Base-by-base conservation (phyloP, 495 filamentous ascomycete genomes). In the Cladorrhinum samala region DNA sequence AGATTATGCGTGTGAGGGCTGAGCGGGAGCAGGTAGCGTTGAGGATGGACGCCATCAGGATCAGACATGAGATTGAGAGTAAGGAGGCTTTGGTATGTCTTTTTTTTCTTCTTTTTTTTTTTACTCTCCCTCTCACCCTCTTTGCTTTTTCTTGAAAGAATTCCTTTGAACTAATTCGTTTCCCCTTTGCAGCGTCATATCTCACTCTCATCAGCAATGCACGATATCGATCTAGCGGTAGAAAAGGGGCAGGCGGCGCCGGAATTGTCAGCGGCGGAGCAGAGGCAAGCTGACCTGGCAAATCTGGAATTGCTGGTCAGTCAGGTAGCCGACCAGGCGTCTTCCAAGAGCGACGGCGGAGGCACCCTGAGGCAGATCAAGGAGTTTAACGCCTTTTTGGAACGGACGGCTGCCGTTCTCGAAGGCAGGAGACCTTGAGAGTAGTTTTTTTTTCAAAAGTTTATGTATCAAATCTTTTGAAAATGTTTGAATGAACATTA, bases 11-110 rank as follows among this genome's bases (percentile, higher is more conserved):
- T 6, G 68, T 89, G 16, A 79, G 83, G 18, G 75, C 72, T 39
- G 80, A 88, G 67, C 71, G 84, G 24, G 82, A 89, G 55, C 73
- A 79, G 55, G 72, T 90, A 23, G 82, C 83, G 9, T 60, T 89
- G 53, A 77, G 77, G 45, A 86, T 84, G 77, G 87, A 91, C 57
- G 79, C 81, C 9, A 75, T 89, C 24, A 73, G 85, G 20, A 78
- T 77, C 40, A 76, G 74, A 56, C 83, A 87, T 47, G 74, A 80
- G 57, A 69, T 64, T 0, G 71, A 78, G 11, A 74, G 66, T 21
- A 71, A 68, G 54, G 69, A 71, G 52, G 68, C 72, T 43, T 54
- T 77, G 58, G 76, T 77, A 59, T 52, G 71, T 62, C 46, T 46
- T 46, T 19, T 51, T 24, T 5, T 4, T 9, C 16, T 19, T 9